Evolutionary conservation across 305 asterid genomes (phyloP), one percentile per base, ranked within the genome.

Genomic region (Fraxinus nigra): DNA sequence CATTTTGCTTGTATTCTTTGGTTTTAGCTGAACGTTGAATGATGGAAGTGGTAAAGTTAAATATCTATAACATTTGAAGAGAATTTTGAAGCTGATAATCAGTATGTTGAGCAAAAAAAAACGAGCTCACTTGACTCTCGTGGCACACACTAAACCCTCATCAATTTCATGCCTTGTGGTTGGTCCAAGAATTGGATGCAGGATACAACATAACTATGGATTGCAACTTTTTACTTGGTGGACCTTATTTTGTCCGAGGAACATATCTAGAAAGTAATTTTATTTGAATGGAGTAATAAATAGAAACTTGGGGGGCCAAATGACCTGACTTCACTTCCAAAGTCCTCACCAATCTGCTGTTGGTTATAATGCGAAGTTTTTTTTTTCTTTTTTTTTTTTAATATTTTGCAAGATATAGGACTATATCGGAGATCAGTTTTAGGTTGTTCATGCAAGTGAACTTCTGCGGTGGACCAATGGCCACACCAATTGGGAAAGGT

Each of bases 401-500:
- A 7, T 38, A n/a, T 59, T 56, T 16, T n/a, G 72, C 8, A n/a
- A 22, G 32, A 20, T 61, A 61, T 24, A 6, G 72, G 72, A 61
- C 7, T 8, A 35, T 35, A 35, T 35, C 38, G 33, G 4, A 5
- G 13, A 5, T 61, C 72, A 20, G 32, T 35, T 61, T 61, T 61
- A 18, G 30, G 33, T 22, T 22, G 14, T 4, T 56, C n/a, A 22
- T 61, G 72, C 26, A 22, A 61, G 32, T 61, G 72, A 61, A 61
- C 72, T 20, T 61, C 11, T 18, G 3, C 10, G 7, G 28, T 22
- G 30, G 30, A 61, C 30, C 20, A 28, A 30, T 30, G 33, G 33
- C 33, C 33, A 96, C 99, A 16, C 99, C 99, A 69, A 94, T 96
- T 75, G 99, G 99, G 80, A 96, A 96, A 88, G 99, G 99, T 35